phyloP scores from a whole-genome alignment of 2,329 filamentous ascomycete species.

The Cladophialophora psammophila region DNA sequence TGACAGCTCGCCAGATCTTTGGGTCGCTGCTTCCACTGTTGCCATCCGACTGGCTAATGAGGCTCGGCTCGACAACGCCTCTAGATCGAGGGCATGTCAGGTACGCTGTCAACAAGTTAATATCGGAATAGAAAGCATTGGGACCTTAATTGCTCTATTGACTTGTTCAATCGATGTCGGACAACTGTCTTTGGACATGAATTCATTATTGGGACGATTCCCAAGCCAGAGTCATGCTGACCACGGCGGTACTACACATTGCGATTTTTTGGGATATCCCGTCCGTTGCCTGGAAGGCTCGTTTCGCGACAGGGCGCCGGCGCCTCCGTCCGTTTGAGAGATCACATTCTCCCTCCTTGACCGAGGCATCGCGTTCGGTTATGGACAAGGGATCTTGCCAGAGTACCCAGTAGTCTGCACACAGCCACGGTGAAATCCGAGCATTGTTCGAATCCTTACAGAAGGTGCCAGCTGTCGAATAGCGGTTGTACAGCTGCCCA shows the following conservation, averaged over 20 bases:
- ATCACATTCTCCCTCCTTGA: background rate
- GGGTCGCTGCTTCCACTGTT: constrained; percentile 30
- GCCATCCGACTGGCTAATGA: constrained; percentile 33
- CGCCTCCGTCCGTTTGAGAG: background rate
- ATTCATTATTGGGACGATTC: constrained; percentile 4
- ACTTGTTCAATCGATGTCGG: background rate
- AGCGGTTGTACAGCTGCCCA: constrained; percentile 7
- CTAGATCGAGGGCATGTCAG: constrained; percentile 11
- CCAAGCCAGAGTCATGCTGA: background rate
- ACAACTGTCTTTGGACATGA: constrained; percentile 1
- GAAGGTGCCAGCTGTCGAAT: constrained; percentile 13
- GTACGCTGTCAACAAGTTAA: constrained; percentile 1
- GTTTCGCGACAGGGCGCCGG: background rate
- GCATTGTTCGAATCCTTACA: constrained; percentile 2
- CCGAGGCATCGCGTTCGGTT: background rate
- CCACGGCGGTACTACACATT: constrained; percentile 1
- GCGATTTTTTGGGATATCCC: background rate
- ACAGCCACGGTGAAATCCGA: background rate
- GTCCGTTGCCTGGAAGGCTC: background rate
- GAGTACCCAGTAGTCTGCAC: background rate
- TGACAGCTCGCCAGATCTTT: constrained; percentile 35
- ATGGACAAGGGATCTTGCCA: background rate
- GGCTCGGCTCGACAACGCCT: constrained; percentile 27
- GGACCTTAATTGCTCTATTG: background rate
- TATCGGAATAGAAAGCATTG: background rate